Evolutionary conservation across 352 stramenopile species (phyloP).

Genomic region (Phytophthora foliorum): DNA sequence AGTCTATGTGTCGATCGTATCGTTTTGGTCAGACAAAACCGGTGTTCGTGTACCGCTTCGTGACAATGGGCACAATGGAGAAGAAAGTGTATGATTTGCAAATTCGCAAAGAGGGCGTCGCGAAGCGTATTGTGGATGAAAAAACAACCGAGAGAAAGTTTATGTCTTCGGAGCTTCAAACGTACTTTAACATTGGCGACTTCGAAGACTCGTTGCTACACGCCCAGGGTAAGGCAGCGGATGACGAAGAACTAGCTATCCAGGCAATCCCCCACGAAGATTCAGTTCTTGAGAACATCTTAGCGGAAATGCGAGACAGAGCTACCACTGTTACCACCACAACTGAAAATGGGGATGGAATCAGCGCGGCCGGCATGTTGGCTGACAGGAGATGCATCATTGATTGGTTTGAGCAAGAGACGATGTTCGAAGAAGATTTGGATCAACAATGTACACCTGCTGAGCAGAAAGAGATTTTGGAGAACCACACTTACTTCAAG

Average conservation of each 20-base stretch:
- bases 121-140: slow-evolving; percentile 91
- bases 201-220: slow-evolving; percentile 78
- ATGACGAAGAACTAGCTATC: slow-evolving; percentile 28
- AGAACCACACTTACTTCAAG: slow-evolving; percentile 78
- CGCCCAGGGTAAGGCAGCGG: slow-evolving; percentile 36
- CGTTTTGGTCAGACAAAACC: slow-evolving; percentile 93
- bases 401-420: slow-evolving; percentile 91
- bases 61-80: slow-evolving; percentile 93
- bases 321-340: slow-evolving; percentile 4
- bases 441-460: slow-evolving; percentile 77
- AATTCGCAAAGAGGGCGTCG: slow-evolving; percentile 91
- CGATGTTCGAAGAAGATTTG: slow-evolving; percentile 91
- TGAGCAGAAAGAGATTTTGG: slow-evolving; percentile 82
- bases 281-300: slow-evolving; percentile 56
- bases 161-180: slow-evolving; percentile 79
- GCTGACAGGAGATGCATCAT: slow-evolving; percentile 61
- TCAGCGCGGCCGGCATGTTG: slow-evolving; percentile 22
- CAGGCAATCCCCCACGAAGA: slow-evolving; percentile 58
- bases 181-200: slow-evolving; percentile 88
- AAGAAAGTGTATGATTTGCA: slow-evolving; percentile 94
- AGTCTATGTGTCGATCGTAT: slow-evolving; percentile 95
- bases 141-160: slow-evolving; percentile 88
- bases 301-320: slow-evolving; percentile 52
- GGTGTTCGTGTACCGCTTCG: slow-evolving; percentile 94
- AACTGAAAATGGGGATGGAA: slow-evolving; percentile 18